Conservation (phyloP, 78 protist species). For the Protostelium mycophagum region DNA sequence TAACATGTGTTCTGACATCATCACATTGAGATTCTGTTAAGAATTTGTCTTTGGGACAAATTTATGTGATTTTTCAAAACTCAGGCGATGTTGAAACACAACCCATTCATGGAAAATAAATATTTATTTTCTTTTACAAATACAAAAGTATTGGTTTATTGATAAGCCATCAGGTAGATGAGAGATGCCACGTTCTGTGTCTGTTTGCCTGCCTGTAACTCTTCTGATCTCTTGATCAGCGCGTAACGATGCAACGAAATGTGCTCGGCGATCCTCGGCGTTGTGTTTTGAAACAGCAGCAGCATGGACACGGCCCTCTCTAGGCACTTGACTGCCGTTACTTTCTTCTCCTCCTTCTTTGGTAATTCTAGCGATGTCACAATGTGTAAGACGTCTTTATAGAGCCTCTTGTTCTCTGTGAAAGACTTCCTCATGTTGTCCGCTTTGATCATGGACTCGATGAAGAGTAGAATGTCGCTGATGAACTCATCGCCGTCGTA, state of each 20-base stretch:
- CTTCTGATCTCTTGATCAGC: neutral
- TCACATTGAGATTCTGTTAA: too few relatives aligned
- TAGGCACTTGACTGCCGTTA: neutral
- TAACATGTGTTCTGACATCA: too few relatives aligned
- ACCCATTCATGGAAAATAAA: too few relatives aligned
- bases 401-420: neutral
- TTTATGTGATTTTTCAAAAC: too few relatives aligned
- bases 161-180: too few relatives aligned
- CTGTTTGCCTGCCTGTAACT: neutral
- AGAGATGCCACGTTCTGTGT: too few relatives aligned
- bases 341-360: neutral
- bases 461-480: neutral
- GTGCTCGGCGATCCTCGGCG: neutral
- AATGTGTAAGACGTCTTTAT: neutral
- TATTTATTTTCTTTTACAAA: too few relatives aligned
- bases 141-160: too few relatives aligned
- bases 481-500: neutral
- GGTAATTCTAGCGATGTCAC: neutral
- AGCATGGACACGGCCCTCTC: neutral
- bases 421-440: neutral
- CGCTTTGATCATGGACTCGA: neutral
- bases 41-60: too few relatives aligned
- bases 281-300: neutral
- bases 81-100: too few relatives aligned
- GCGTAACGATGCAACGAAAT: neutral